Evolutionary conservation across 73 alveolate species (phyloP).

Genomic region (Paramecium caudatum): DNA sequence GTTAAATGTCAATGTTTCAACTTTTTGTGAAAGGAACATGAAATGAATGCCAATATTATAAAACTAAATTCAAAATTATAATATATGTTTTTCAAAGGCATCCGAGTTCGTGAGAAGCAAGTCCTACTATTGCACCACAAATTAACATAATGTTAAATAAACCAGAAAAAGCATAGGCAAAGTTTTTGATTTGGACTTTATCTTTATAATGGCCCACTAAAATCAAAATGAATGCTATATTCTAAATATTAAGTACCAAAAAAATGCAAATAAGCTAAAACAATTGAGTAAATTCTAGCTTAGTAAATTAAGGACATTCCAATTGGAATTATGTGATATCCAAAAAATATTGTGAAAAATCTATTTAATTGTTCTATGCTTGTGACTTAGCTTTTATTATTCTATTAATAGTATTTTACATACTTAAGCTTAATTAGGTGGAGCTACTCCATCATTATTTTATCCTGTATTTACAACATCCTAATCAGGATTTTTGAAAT

Average conservation of each 20-base stretch:
- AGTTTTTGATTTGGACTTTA: not conserved
- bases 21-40: too few species aligned
- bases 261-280: not conserved
- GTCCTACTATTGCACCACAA: constrained; percentile 5
- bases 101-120: not conserved
- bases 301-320: constrained; percentile 50
- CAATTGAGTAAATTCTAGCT: constrained; percentile 34
- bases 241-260: not conserved
- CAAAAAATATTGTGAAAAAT: constrained; percentile 52
- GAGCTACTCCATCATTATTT: constrained; percentile 55
- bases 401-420: not conserved
- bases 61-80: too few species aligned
- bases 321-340: constrained; percentile 52
- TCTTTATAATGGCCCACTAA: constrained; percentile 11
- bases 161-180: not conserved
- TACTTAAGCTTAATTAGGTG: constrained; percentile 45
- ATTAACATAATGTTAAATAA: constrained; percentile 21
- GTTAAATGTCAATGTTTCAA: too few species aligned
- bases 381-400: not conserved
- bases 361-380: constrained; percentile 13
- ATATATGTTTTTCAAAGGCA: too few species aligned
- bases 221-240: not conserved
- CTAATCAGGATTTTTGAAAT: constrained; percentile 29
- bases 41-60: too few species aligned
- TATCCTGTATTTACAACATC: not conserved